phyloP scores from a whole-genome alignment of 257 asterid species.

The Rubia yunnanensis region DNA sequence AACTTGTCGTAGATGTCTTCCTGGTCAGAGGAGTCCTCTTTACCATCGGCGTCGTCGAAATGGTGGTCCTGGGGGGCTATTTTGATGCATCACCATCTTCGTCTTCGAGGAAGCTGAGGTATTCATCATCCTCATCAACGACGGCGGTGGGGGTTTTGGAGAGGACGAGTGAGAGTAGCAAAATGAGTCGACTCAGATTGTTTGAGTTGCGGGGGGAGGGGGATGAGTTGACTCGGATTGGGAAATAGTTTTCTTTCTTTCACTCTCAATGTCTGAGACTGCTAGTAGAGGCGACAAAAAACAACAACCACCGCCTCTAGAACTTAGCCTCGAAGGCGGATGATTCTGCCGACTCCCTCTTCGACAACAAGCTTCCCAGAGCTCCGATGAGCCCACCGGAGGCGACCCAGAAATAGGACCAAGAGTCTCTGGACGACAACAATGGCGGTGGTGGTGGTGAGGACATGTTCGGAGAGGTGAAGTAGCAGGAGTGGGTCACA shows the following conservation, averaged over 20 bases:
- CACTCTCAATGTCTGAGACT: not conserved
- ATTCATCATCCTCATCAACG: constrained; percentile 58
- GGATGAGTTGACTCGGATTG: constrained; percentile 10
- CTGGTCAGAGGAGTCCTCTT: constrained; percentile 27
- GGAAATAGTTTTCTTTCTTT: not conserved
- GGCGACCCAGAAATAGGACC: too few relatives aligned
- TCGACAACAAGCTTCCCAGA: too few relatives aligned
- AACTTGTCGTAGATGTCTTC: constrained; percentile 47
- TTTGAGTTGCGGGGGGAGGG: not conserved
- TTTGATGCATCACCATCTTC: constrained; percentile 22
- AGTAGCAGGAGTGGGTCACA: too few relatives aligned
- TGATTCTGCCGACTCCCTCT: too few relatives aligned
- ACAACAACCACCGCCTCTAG: too few relatives aligned
- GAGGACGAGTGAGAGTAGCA: constrained; percentile 18
- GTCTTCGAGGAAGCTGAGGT: constrained; percentile 67
- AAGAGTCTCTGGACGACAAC: too few relatives aligned
- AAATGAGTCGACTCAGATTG: constrained; percentile 23
- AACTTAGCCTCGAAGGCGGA: too few relatives aligned
- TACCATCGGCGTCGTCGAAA: constrained; percentile 35
- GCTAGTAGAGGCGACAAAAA: constrained; percentile 2
- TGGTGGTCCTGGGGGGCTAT: constrained; percentile 22
- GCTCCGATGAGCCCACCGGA: too few relatives aligned
- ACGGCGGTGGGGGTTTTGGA: constrained; percentile 17
- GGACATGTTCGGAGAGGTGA: too few relatives aligned
- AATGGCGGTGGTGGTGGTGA: too few relatives aligned